Evolutionary conservation across 108 stramenopile species (phyloP).

Genomic region (Cyclotella kingstonii): DNA sequence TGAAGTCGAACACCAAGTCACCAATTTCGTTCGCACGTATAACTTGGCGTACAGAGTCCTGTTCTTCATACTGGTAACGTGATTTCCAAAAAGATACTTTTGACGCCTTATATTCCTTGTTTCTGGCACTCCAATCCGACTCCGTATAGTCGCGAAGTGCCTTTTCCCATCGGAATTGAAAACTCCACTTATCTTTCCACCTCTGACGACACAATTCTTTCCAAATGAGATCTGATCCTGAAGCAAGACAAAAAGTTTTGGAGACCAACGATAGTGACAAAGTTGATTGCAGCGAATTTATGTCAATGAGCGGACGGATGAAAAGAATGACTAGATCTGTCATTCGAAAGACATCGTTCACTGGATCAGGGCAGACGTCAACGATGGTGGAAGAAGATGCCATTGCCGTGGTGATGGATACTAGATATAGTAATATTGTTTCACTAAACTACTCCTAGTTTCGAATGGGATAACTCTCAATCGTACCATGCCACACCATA

Average conservation of each 20-base stretch:
- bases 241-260: slow-evolving; percentile 9
- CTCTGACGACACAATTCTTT: slow-evolving; percentile 22
- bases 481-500: too few relatives aligned
- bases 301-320: slow-evolving; percentile 19
- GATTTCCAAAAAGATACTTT: slow-evolving; percentile 15
- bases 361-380: too few relatives aligned
- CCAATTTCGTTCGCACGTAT: slow-evolving; percentile 67
- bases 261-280: slow-evolving; percentile 15
- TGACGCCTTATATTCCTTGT: neutral
- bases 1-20: slow-evolving; percentile 29
- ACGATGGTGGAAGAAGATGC: too few relatives aligned
- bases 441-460: too few relatives aligned
- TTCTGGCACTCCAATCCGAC: neutral
- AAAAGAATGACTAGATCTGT: too few relatives aligned
- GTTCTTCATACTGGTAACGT: slow-evolving; percentile 22
- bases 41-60: slow-evolving; percentile 4
- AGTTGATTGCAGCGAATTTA: slow-evolving; percentile 1
- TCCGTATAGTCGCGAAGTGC: slow-evolving; percentile 6
- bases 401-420: too few relatives aligned
- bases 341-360: too few relatives aligned
- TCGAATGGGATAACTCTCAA: too few relatives aligned
- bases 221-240: slow-evolving; percentile 21
- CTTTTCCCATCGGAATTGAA: slow-evolving; percentile 25
- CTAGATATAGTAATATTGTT: too few relatives aligned
- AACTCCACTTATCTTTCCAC: slow-evolving; percentile 34